Conservation (phyloP, 176 grass and related monocot species). For the Paspalum notatum region DNA sequence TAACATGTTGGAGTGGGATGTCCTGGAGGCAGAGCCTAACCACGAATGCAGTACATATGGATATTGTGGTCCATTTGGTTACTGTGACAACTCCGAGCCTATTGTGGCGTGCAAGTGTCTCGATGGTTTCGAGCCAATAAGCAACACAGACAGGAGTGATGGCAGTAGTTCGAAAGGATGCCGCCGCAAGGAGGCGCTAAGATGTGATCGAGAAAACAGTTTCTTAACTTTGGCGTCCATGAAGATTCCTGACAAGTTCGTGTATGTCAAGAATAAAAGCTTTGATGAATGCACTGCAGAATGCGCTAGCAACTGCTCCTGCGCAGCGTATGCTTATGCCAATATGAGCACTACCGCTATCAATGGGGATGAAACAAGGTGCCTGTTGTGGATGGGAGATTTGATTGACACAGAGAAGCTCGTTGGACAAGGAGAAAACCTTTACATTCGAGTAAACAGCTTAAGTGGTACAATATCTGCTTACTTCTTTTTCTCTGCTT, state of each 20-base stretch:
- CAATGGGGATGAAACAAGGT: constrained; percentile 20
- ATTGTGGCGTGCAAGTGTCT: neutral
- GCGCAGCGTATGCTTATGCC: constrained; percentile 2
- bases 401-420: neutral
- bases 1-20: neutral
- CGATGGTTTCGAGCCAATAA: neutral
- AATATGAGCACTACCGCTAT: neutral
- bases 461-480: neutral
- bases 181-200: neutral
- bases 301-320: constrained; percentile 15
- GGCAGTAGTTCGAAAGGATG: neutral
- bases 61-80: constrained; percentile 9
- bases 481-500: neutral
- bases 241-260: neutral
- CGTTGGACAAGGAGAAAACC: neutral
- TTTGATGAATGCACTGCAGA: constrained; percentile 1
- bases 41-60: constrained; percentile 1
- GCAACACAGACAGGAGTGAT: neutral
- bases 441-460: constrained; percentile 10
- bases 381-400: constrained; percentile 12
- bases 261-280: constrained; percentile 18
- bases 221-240: neutral
- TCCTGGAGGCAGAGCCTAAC: neutral
- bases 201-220: neutral
- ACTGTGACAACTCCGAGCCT: constrained; percentile 3